Evolutionary conservation across 1,139 yeast species (phyloP).

Genomic region (Yamadazyma jaroonii): DNA sequence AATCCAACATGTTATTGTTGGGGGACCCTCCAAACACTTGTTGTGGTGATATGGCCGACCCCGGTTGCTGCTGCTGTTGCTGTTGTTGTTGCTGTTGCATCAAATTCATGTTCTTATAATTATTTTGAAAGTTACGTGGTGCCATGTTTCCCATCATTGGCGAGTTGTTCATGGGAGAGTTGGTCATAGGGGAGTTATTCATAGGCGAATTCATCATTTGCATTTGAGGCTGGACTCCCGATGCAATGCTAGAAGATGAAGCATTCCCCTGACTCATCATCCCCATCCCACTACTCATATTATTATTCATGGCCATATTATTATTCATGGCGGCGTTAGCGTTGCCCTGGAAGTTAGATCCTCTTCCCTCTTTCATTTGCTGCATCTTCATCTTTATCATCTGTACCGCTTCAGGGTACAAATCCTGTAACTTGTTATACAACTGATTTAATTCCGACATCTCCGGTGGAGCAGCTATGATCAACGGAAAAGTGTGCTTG

Average conservation of each 20-base stretch:
- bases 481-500: slow-evolving; percentile 47
- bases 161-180: slow-evolving; percentile 9
- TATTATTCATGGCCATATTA: not conserved
- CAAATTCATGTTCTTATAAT: slow-evolving; percentile 7
- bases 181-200: slow-evolving; percentile 7
- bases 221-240: slow-evolving; percentile 4
- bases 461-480: slow-evolving; percentile 53
- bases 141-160: slow-evolving; percentile 14
- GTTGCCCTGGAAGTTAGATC: too few relatives aligned
- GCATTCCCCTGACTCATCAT: not conserved
- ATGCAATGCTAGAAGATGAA: not conserved
- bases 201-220: slow-evolving; percentile 9
- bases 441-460: slow-evolving; percentile 51
- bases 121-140: slow-evolving; percentile 8
- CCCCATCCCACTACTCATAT: not conserved
- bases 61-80: slow-evolving; percentile 10
- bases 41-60: slow-evolving; percentile 34
- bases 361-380: slow-evolving; percentile 26
- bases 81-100: slow-evolving; percentile 7
- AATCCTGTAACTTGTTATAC: slow-evolving; percentile 46
- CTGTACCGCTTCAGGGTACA: slow-evolving; percentile 56
- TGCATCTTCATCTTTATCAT: slow-evolving; percentile 46
- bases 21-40: slow-evolving; percentile 25
- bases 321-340: not conserved
- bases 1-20: slow-evolving; percentile 17